Conservation (phyloP, 2,329 filamentous ascomycete species). For the Beauveria bassiana region DNA sequence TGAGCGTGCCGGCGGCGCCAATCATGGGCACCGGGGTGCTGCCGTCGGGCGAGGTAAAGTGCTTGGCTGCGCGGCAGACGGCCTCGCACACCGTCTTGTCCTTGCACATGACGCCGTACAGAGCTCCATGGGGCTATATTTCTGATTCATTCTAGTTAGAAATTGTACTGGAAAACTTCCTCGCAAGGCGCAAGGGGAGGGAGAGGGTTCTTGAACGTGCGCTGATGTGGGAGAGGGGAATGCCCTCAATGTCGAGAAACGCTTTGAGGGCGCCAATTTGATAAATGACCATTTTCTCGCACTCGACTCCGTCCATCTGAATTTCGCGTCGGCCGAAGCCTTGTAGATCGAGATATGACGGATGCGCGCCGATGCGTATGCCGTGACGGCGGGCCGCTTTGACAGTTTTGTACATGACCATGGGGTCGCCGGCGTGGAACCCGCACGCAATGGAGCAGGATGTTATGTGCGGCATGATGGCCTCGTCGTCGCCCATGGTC, state of each 20-base stretch:
- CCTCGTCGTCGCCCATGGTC: slow-evolving; percentile 3
- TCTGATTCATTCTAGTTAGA: not conserved
- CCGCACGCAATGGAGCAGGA: slow-evolving; percentile 11
- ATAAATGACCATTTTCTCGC: slow-evolving; percentile 11
- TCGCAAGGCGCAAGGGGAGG: not conserved
- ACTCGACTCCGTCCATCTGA: slow-evolving; percentile 8
- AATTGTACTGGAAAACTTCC: too few species aligned
- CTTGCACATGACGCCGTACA: slow-evolving; percentile 5
- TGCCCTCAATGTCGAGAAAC: slow-evolving; percentile 14
- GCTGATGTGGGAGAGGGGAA: slow-evolving; percentile 15
- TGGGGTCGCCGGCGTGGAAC: slow-evolving; percentile 12
- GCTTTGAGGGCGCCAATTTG: slow-evolving; percentile 11
- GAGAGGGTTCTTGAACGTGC: not conserved
- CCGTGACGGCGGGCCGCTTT: slow-evolving; percentile 2
- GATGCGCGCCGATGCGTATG: slow-evolving; percentile 11
- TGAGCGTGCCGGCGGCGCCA: not conserved
- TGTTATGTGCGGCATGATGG: slow-evolving; percentile 3
- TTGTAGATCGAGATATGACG: slow-evolving; percentile 8
- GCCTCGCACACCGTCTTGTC: not conserved
- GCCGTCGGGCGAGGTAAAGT: not conserved
- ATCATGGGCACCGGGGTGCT: slow-evolving; percentile 3
- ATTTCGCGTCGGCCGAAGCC: slow-evolving; percentile 12
- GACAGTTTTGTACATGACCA: slow-evolving; percentile 11
- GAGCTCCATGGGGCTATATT: not conserved
- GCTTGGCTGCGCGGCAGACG: not conserved